These are phyloP conservation scores for Alternaria gaisen DNA, from an alignment of 2,329 filamentous ascomycete genomes.

Conservation along the genomic window DNA sequence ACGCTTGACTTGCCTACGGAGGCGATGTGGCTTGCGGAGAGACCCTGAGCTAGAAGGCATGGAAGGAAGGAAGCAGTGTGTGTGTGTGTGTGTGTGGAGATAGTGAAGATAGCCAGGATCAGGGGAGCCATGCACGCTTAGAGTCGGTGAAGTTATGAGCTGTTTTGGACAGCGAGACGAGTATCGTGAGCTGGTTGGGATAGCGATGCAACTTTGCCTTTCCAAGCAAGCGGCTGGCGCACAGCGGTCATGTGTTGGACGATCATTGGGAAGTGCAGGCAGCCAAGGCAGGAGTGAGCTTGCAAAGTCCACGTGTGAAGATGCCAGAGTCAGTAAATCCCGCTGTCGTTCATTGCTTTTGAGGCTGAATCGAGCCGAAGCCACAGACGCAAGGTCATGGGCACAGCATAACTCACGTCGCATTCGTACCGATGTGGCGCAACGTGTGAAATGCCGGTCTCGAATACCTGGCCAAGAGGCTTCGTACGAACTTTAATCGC, in stretches of 20 bases:
- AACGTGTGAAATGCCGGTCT: constrained; percentile 4
- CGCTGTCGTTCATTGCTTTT: constrained; percentile 8
- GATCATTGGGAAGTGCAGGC: constrained; percentile 13
- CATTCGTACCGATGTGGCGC: constrained; percentile 9
- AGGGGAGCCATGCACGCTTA: constrained; percentile 4
- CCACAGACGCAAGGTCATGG: constrained; percentile 3
- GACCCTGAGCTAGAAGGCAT: constrained; percentile 23
- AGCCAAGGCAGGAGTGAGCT: constrained; percentile 2
- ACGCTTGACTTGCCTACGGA: constrained; percentile 20
- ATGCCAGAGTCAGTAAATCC: constrained; percentile 5
- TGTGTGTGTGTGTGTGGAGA: background rate
- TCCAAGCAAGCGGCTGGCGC: constrained; percentile 14
- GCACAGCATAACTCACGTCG: background rate
- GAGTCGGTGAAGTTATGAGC: constrained; percentile 15
- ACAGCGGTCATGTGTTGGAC: constrained; percentile 12
- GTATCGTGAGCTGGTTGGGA: constrained; percentile 14
- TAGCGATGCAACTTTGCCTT: constrained; percentile 14
- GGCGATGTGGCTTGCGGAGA: constrained; percentile 17
- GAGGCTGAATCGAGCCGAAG: background rate
- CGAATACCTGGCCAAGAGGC: constrained; percentile 3
- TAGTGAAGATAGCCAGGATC: background rate
- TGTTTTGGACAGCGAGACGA: constrained; percentile 11
- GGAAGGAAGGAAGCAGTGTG: constrained; percentile 10
- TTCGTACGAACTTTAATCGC: constrained; percentile 26
- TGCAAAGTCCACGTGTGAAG: constrained; percentile 6